These are phyloP conservation scores for Arthrobotrys megalospora DNA, from an alignment of 2,329 filamentous ascomycete species.

Conservation along the genomic window DNA sequence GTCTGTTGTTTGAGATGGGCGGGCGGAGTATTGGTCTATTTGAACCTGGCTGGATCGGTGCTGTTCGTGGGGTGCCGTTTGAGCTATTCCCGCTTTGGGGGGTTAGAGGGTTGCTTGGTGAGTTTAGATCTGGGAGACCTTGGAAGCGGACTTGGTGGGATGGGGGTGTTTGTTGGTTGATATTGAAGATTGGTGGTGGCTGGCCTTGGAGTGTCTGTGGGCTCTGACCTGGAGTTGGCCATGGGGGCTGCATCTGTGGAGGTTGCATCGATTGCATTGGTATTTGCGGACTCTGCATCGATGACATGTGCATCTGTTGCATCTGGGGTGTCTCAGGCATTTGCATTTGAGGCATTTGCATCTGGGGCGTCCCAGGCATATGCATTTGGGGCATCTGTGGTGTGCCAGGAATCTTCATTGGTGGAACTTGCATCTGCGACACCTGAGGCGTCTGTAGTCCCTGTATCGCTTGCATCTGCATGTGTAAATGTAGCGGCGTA, in stretches of 20 bases:
- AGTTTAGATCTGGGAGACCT: not conserved
- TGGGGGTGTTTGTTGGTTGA: not conserved
- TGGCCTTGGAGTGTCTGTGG: not conserved
- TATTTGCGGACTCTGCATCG: not conserved
- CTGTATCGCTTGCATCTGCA: not conserved
- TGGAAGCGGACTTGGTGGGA: conserved; percentile 12
- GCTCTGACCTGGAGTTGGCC: no score
- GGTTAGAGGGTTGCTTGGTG: not conserved
- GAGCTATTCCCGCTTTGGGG: not conserved
- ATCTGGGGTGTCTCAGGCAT: not conserved
- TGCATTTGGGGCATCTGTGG: conserved; percentile 6
- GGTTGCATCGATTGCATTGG: not conserved
- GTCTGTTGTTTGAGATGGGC: not conserved
- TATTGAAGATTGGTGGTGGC: not conserved
- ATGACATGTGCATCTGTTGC: not conserved
- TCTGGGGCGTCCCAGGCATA: not conserved
- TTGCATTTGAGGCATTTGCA: not conserved
- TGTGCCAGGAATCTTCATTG: not conserved
- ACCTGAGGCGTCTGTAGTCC: not conserved
- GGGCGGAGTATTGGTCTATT: not conserved
- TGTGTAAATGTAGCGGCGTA: not conserved
- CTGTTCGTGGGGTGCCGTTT: not conserved
- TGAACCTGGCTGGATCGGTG: no score
- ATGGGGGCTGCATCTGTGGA: no score
- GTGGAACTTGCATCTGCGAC: not conserved